Percentiles rank a stretch among this genome's conserved stretches.
Evolutionary conservation across 257 asterid genomes (phyloP).

Genomic region (Nicotiana attenuata): DNA sequence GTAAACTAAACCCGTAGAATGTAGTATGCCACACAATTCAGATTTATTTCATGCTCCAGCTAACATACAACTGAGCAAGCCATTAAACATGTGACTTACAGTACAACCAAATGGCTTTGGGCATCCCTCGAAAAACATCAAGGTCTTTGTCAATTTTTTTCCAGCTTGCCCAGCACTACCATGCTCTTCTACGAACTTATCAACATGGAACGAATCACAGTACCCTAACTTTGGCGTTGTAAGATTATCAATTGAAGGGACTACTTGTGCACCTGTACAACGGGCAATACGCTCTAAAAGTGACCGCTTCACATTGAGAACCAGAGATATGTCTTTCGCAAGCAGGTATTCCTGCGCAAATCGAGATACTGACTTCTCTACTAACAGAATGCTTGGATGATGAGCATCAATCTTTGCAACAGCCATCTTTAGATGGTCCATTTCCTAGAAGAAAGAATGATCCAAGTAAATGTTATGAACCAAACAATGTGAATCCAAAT

Average conservation of each 20-base stretch:
- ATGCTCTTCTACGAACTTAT: constrained; percentile 68
- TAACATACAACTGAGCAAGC: background rate
- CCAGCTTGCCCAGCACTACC: constrained; percentile 71
- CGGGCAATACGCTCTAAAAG: constrained; percentile 93
- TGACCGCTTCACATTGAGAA: constrained; percentile 74
- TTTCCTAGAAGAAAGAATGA: constrained; percentile 49
- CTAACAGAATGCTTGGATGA: constrained; percentile 82
- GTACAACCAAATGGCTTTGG: constrained; percentile 96
- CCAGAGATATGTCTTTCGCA: constrained; percentile 81
- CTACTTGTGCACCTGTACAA: constrained; percentile 86
- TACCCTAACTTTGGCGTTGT: constrained; percentile 74
- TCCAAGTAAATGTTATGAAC: background rate
- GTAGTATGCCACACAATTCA: background rate
- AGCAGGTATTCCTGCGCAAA: constrained; percentile 93
- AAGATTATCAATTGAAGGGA: constrained; percentile 78
- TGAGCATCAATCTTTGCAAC: constrained; percentile 88
- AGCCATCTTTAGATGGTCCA: constrained; percentile 99
- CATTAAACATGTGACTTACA: constrained; percentile 41
- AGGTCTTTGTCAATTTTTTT: constrained; percentile 70
- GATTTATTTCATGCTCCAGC: constrained; percentile 2
- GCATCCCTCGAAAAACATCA: constrained; percentile 96
- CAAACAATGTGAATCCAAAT: background rate
- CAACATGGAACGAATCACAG: constrained; percentile 78
- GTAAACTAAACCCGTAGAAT: background rate
- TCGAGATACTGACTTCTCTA: constrained; percentile 96